A percentile compares a stretch with the other conserved stretches of the same genome.
Evolutionary conservation across 306 rosid genomes (phyloP).

Genomic region (Geum urbanum): DNA sequence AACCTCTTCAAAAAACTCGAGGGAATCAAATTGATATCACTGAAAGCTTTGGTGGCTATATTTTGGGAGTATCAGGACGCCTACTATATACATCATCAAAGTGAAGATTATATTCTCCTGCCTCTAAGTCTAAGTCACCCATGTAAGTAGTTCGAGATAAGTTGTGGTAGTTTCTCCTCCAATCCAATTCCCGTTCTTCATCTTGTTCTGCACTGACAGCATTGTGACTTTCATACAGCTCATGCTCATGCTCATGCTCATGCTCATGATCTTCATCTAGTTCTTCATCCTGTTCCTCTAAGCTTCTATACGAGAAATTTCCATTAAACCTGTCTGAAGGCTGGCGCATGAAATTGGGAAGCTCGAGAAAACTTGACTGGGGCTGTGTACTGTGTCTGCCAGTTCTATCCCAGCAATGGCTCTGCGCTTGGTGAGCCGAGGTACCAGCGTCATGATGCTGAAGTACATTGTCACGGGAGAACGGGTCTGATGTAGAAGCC

Average conservation of each 20-base stretch:
- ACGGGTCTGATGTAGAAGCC: conserved; percentile 66
- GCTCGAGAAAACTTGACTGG: conserved; percentile 77
- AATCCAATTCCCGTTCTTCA: conserved; percentile 30
- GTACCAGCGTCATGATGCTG: conserved; percentile 32
- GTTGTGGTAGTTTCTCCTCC: conserved; percentile 38
- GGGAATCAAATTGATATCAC: conserved; percentile 33
- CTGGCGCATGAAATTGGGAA: conserved; percentile 57
- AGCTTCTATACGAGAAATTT: conserved; percentile 52
- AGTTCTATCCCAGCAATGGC: conserved; percentile 86
- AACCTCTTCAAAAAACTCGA: conserved; percentile 36
- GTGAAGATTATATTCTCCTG: conserved; percentile 55
- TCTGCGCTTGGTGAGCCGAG: conserved; percentile 25
- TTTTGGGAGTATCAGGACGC: conserved; percentile 49
- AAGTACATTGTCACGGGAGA: conserved; percentile 51
- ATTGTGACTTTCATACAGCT: conserved; percentile 19
- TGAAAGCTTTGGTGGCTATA: conserved; percentile 32
- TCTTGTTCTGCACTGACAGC: not conserved
- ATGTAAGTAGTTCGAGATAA: conserved; percentile 38
- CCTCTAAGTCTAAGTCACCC: conserved; percentile 65
- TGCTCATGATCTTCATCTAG: conserved; percentile 9
- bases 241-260: conserved; percentile 39
- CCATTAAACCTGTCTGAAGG: conserved; percentile 28
- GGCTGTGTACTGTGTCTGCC: conserved; percentile 25
- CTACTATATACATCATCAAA: conserved; percentile 69
- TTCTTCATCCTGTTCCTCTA: conserved; percentile 43